These are phyloP conservation scores for Penicillium sp. DNA, from an alignment of 2,329 filamentous ascomycete species.

Conservation along the genomic window DNA sequence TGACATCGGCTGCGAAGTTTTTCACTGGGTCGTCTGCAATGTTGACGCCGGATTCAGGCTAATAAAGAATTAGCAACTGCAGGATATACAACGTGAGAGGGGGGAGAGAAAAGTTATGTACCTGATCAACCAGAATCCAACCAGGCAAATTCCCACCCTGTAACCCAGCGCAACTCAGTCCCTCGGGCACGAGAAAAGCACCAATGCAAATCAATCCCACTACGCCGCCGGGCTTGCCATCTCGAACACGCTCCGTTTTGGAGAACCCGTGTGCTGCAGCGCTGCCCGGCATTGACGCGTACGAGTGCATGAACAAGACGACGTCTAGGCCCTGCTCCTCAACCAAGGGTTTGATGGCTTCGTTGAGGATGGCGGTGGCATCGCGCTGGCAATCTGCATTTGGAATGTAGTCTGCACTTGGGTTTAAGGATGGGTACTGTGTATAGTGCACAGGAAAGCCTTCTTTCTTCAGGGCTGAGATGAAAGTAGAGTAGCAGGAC, in stretches of 20 bases:
- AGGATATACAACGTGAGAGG: not conserved
- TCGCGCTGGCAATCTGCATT: conserved; percentile 30
- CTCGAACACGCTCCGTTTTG: conserved; percentile 21
- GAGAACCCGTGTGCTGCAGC: conserved; percentile 24
- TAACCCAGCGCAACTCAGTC: conserved; percentile 21
- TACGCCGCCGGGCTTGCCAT: conserved; percentile 28
- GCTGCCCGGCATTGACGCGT: conserved; percentile 28
- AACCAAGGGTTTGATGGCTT: conserved; percentile 16
- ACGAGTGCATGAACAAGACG: conserved; percentile 29
- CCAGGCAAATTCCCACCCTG: conserved; percentile 22
- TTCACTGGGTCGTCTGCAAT: not conserved
- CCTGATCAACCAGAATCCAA: conserved; percentile 24
- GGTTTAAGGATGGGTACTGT: conserved; percentile 23
- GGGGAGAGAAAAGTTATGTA: conserved; percentile 15
- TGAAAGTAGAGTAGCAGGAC: conserved; percentile 29
- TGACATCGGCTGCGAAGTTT: conserved; percentile 6
- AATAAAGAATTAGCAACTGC: not conserved
- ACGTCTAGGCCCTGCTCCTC: conserved; percentile 24
- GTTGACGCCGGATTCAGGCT: conserved; percentile 1
- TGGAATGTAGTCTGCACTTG: conserved; percentile 19
- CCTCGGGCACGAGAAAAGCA: conserved; percentile 36
- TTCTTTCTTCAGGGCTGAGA: conserved; percentile 24
- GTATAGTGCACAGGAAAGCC: conserved; percentile 31
- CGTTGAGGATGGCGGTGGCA: conserved; percentile 24
- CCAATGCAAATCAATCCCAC: conserved; percentile 29